Base-by-base conservation (phyloP, 169 alveolate genomes). In the Eimeria tenella region DNA sequence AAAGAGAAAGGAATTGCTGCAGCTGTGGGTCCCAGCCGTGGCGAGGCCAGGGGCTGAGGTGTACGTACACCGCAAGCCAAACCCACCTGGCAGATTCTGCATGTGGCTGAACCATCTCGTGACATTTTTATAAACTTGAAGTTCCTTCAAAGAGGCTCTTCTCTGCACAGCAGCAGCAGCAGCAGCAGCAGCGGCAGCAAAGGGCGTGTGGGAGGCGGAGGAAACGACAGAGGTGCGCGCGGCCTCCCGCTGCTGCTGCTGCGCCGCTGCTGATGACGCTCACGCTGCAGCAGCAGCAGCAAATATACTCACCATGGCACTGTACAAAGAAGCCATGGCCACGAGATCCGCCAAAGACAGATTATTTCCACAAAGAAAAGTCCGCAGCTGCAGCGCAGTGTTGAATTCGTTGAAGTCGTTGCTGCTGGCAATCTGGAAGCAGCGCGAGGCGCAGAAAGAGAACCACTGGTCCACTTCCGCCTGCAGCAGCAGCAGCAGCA, bases 401-500 rank as follows among this genome's bases (percentile, higher is more conserved):
- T 87, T 75, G 49, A 87, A 58, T 42, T 87, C 42, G 53, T 87
- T 75, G 11, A 87, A 56, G 42, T 42, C 82, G n/a, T 70, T 63
- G 55, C 31, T 70, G 19, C 93, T 71, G 23, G 23, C 53, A 9
- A 87, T 23, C 56, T 53, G 56, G 58, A 50, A 87, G 53, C 74
- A n/a, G 31, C 68, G 17, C 56, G 52, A 56, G 55, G 84, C 31
- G 86, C 83, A 87, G 73, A 87, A 70, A 9, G 86, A 65, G 49
- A 87, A 84, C 93, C 93, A 87, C 73, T 87, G 93, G 50, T 75
- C n/a, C 19, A 87, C 73, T 10, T 52, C 71, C 25, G 86, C 93
- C 93, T 87, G 86, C 53, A 63, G 62, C 19, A 75, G 49, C 25
- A 50, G 49, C 83, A 73, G 83, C 52, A 25, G 83, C 83, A 73